These are phyloP conservation scores for Apiotrichum siamense DNA, from an alignment of 1,284 basidiomycete genomes.

Conservation along the genomic window DNA sequence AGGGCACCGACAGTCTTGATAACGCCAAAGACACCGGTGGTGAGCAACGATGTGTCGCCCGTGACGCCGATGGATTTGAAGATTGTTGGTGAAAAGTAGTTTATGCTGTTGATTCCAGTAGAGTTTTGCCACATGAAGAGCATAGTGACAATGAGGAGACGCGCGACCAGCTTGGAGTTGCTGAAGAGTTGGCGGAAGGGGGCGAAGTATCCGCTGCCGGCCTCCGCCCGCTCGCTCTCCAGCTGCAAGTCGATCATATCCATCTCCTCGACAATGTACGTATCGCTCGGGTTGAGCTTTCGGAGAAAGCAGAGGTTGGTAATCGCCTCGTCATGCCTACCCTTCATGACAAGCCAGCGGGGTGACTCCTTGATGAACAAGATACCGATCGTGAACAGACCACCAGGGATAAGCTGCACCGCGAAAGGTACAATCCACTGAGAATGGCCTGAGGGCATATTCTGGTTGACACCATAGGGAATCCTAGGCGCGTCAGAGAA, in stretches of 20 bases:
- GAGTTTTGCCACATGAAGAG: slow-evolving; percentile 12
- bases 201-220: slow-evolving; percentile 2
- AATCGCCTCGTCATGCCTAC: slow-evolving; percentile 45
- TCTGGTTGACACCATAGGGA: slow-evolving; percentile 43
- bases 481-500: slow-evolving; percentile 30
- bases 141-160: slow-evolving; percentile 4
- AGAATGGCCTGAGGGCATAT: slow-evolving; percentile 42
- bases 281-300: slow-evolving; percentile 42
- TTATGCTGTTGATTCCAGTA: slow-evolving; percentile 10
- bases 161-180: not conserved
- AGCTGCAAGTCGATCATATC: slow-evolving; percentile 26
- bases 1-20: slow-evolving; percentile 36
- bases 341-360: slow-evolving; percentile 51
- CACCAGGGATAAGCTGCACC: slow-evolving; percentile 54
- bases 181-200: slow-evolving; percentile 9
- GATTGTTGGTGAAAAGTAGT: slow-evolving; percentile 29
- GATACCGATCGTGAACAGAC: slow-evolving; percentile 48
- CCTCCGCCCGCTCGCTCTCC: slow-evolving; percentile 21
- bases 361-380: slow-evolving; percentile 53
- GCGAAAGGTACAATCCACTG: slow-evolving; percentile 53
- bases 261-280: slow-evolving; percentile 47
- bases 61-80: slow-evolving; percentile 43
- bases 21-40: slow-evolving; percentile 47
- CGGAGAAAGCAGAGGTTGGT: slow-evolving; percentile 49
- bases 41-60: slow-evolving; percentile 29